These are phyloP conservation scores for Saccharomyces eubayanus DNA, from an alignment of 805 yeast genomes.

Conservation along the genomic window DNA sequence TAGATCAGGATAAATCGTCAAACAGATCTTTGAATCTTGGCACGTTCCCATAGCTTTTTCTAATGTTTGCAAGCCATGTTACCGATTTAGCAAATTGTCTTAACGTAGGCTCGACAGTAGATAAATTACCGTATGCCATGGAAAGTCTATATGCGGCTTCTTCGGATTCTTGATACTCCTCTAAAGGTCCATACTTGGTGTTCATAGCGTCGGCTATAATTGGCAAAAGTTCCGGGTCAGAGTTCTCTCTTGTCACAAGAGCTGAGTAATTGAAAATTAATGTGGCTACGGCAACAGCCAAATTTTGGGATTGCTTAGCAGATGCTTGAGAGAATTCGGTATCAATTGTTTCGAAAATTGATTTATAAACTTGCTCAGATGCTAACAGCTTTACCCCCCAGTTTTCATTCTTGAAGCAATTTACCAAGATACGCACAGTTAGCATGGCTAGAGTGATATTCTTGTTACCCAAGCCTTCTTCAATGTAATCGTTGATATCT, in stretches of 20 bases:
- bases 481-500: slow-evolving; percentile 34
- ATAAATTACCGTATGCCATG: slow-evolving; percentile 56
- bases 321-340: slow-evolving; percentile 19
- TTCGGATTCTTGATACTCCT: slow-evolving; percentile 33
- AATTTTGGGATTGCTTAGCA: slow-evolving; percentile 23
- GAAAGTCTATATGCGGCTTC: slow-evolving; percentile 64
- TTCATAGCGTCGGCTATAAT: slow-evolving; percentile 27
- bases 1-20: slow-evolving; percentile 5
- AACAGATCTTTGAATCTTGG: slow-evolving; percentile 22
- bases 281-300: slow-evolving; percentile 41
- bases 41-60: slow-evolving; percentile 12
- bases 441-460: slow-evolving; percentile 36
- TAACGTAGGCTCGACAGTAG: slow-evolving; percentile 28
- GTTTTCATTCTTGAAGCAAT: slow-evolving; percentile 38
- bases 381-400: slow-evolving; percentile 43
- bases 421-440: slow-evolving; percentile 49
- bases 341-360: slow-evolving; percentile 33
- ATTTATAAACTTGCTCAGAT: slow-evolving; percentile 30
- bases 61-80: slow-evolving; percentile 23
- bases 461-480: slow-evolving; percentile 33
- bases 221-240: slow-evolving; percentile 21
- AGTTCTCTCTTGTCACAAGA: slow-evolving; percentile 27
- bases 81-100: slow-evolving; percentile 27
- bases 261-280: slow-evolving; percentile 43
- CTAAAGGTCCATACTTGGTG: slow-evolving; percentile 24